Evolutionary conservation across 495 filamentous ascomycete genomes (phyloP).

Genomic region (Eremomyces bilateralis): DNA sequence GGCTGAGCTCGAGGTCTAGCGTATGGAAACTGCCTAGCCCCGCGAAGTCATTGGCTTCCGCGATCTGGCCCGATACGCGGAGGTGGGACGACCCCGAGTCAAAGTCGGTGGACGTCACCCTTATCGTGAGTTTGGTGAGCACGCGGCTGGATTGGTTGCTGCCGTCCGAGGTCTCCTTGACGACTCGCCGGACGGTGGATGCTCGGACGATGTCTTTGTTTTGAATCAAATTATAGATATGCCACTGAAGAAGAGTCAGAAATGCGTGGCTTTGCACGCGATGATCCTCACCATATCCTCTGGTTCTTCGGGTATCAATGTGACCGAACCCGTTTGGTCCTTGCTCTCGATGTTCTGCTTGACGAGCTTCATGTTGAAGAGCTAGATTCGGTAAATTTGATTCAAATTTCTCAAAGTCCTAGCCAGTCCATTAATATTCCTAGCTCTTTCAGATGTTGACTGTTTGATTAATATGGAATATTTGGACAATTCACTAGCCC

Average conservation of each 20-base stretch:
- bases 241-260: slow-evolving; percentile 39
- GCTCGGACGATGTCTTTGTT: slow-evolving; percentile 60
- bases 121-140: slow-evolving; percentile 56
- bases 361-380: slow-evolving; percentile 47
- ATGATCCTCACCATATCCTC: slow-evolving; percentile 66
- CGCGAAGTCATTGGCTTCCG: slow-evolving; percentile 64
- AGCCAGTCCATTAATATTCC: too few relatives aligned
- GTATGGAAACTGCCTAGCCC: slow-evolving; percentile 76
- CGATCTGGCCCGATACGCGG: slow-evolving; percentile 65
- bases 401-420: too few relatives aligned
- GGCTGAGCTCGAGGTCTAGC: slow-evolving; percentile 68
- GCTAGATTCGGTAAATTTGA: too few relatives aligned
- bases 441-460: too few relatives aligned
- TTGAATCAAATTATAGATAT: slow-evolving; percentile 84
- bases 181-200: slow-evolving; percentile 63
- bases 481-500: too few relatives aligned
- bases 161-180: slow-evolving; percentile 42
- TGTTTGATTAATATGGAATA: too few relatives aligned
- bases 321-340: slow-evolving; percentile 57
- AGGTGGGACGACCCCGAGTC: slow-evolving; percentile 66
- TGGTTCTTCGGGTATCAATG: slow-evolving; percentile 69
- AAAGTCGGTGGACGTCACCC: slow-evolving; percentile 70
- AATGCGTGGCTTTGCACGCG: slow-evolving; percentile 2
- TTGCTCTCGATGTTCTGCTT: slow-evolving; percentile 46
- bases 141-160: slow-evolving; percentile 53